phyloP scores from a whole-genome alignment of 2,329 filamentous ascomycete genomes.

The Penicillium sp. region DNA sequence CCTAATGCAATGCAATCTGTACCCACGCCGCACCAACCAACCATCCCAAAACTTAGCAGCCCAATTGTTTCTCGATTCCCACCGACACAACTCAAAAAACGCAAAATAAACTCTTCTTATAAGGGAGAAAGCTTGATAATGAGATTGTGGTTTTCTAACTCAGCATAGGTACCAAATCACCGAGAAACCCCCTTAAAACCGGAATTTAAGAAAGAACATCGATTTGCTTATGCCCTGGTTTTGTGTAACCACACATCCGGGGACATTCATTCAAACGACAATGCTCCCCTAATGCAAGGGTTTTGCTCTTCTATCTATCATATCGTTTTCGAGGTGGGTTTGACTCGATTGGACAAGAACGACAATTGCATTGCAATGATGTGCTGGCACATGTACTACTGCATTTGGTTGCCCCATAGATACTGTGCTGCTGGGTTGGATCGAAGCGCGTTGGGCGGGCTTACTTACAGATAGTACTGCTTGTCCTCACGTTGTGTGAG shows the following conservation, averaged over 20 bases:
- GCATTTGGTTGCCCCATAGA: not conserved
- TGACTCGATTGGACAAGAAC: not conserved
- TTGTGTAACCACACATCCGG: not conserved
- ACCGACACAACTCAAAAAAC: not conserved
- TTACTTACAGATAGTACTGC: too few relatives aligned
- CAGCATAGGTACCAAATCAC: not conserved
- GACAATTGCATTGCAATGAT: not conserved
- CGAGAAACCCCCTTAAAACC: not conserved
- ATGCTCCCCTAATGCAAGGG: not conserved
- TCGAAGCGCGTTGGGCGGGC: too few relatives aligned
- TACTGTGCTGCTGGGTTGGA: too few relatives aligned
- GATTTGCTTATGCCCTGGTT: not conserved
- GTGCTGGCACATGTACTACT: not conserved
- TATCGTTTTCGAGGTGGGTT: not conserved
- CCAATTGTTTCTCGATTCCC: not conserved
- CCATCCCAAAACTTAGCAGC: not conserved
- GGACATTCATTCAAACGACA: not conserved
- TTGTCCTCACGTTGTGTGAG: too few relatives aligned
- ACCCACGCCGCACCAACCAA: slow-evolving; percentile 10
- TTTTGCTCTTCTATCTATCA: not conserved
- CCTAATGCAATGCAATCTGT: slow-evolving; percentile 21
- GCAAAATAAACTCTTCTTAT: too few relatives aligned
- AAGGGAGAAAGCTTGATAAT: not conserved
- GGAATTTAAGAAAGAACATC: not conserved
- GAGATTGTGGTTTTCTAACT: not conserved